These are phyloP conservation scores for Trypanosoma avium DNA, from an alignment of 208 protist genomes.

Conservation along the genomic window DNA sequence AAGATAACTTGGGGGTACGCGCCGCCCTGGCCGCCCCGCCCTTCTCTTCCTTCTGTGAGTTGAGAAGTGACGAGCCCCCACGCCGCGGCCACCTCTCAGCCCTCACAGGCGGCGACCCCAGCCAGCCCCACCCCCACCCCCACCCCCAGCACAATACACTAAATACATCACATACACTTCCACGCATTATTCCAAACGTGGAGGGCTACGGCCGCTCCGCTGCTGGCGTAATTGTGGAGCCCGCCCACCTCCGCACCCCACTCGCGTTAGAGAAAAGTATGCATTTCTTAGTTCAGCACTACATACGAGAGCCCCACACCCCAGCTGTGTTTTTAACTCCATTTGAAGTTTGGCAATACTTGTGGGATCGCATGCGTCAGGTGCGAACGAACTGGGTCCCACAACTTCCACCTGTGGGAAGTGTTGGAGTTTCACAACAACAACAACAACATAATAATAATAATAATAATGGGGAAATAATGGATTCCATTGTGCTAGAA, in stretches of 20 bases:
- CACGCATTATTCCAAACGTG: conserved; percentile 26
- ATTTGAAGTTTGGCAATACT: conserved; percentile 75
- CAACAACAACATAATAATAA: neutral
- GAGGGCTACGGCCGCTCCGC: conserved; percentile 75
- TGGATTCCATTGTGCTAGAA: conserved; percentile 15
- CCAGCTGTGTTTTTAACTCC: conserved; percentile 54
- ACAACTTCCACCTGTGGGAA: conserved; percentile 43
- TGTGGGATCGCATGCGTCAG: conserved; percentile 84
- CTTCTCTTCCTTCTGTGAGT: conserved; percentile 45
- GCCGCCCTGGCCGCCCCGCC: conserved; percentile 41
- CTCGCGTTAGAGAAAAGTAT: conserved; percentile 79
- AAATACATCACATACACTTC: conserved; percentile 18
- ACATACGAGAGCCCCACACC: conserved; percentile 69
- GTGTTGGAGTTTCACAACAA: too few relatives aligned
- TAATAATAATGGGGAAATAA: neutral
- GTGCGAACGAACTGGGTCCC: conserved; percentile 77
- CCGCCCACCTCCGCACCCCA: conserved; percentile 48
- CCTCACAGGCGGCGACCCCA: conserved; percentile 54
- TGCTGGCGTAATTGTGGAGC: conserved; percentile 56
- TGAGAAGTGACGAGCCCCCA: conserved; percentile 31
- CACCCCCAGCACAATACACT: conserved; percentile 40
- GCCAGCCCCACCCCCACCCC: conserved; percentile 37
- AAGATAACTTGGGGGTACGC: conserved; percentile 36
- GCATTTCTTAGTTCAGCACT: conserved; percentile 87
- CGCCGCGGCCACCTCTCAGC: conserved; percentile 46